A percentile compares a stretch with the other conserved stretches of the same genome.
These are phyloP conservation scores for Sporothrix brasiliensis DNA, from an alignment of 2,329 filamentous ascomycete genomes.

Conservation along the genomic window DNA sequence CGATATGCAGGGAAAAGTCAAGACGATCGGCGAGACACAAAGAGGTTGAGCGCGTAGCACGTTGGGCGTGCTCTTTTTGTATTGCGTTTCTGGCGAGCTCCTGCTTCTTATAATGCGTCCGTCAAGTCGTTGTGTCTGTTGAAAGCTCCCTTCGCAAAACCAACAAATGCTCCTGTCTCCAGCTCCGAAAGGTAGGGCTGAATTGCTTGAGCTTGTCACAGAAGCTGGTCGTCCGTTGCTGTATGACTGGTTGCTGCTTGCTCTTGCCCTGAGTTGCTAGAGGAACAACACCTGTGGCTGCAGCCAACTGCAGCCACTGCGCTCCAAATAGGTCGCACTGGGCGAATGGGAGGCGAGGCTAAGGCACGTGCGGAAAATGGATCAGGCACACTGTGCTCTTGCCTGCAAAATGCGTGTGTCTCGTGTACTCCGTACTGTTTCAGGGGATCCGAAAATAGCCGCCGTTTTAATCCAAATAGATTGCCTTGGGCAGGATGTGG, in stretches of 20 bases:
- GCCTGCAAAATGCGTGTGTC: not conserved
- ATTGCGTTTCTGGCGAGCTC: not conserved
- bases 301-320: not conserved
- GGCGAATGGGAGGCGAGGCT: conserved; percentile 27
- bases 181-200: conserved; percentile 14
- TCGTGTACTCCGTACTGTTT: not conserved
- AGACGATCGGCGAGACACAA: not conserved
- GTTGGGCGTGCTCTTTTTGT: not conserved
- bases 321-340: not conserved
- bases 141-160: not conserved
- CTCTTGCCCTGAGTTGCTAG: conserved; percentile 28
- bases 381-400: conserved; percentile 8
- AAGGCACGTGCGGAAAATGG: conserved; percentile 20
- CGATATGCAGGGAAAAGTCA: not conserved
- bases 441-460: not conserved
- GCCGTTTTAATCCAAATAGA: conserved; percentile 17
- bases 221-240: conserved; percentile 17
- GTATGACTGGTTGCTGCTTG: conserved; percentile 21
- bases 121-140: not conserved
- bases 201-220: conserved; percentile 23
- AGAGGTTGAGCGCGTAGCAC: not conserved
- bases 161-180: not conserved
- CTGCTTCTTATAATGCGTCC: conserved; percentile 1
- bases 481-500: not conserved
- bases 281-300: conserved; percentile 27